Evolutionary conservation across 306 rosid species (phyloP), one percentile per base, ranked within the genome.

Genomic region (Begonia masoniana): DNA sequence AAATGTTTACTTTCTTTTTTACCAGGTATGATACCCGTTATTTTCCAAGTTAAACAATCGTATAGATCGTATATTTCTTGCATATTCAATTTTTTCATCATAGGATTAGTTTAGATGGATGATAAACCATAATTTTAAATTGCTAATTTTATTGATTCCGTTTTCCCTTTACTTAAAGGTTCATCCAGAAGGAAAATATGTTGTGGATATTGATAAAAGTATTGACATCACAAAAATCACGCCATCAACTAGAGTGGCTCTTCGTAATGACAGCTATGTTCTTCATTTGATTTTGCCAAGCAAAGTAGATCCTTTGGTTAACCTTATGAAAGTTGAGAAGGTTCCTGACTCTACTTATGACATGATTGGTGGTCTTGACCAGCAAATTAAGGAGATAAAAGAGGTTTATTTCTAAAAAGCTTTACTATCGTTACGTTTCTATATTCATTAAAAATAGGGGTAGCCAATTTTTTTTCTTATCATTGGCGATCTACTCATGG

Each of bases 341-440:
- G 99, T 92, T 67, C 99, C 99, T n/a, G 96, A 92, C 67, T 92
- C 99, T 52, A 92, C 99, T 0, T 92, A 86, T 67, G 99, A 92
- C 64, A 92, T 92, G 96, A 92, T 92, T 55, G 99, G 99, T 79
- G 99, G 99, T 57, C 84, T 92, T 42, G 99, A 92, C 68, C 99
- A 92, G 77, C 99, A 92, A 73, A 92, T 92, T 68, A 92, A 92
- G 60, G 99, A 92, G 74, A 92, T 92, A 15, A 92, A 92, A 56
- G 99, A 92, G 96, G 99, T 83, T 56, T 24, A 21, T 48, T 49
- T 17, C 43, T 50, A 57, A 48, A 17, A 56, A 23, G 68, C 35
- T 52, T 17, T 17, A 17, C 19, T 17, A 17, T 17, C 19, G 19
- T 17, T 17, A 17, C 19, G 7, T 51, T 21, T 62, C 57, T 55